Conservation (phyloP, 768 basidiomycete species). For the Suillus luteus region DNA sequence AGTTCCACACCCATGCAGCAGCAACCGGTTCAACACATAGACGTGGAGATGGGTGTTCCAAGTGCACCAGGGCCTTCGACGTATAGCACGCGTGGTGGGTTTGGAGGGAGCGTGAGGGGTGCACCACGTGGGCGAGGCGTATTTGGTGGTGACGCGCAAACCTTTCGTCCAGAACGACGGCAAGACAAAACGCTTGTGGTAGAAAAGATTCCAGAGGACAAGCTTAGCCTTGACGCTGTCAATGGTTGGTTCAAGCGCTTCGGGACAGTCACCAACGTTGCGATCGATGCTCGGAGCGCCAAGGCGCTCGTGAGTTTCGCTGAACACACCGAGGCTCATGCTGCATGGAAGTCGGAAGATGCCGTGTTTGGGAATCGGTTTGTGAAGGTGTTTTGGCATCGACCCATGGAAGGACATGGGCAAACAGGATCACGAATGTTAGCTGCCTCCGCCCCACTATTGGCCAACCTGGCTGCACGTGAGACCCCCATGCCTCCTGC, state of each 20-base stretch:
- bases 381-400: constrained; percentile 95
- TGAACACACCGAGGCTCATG: constrained; percentile 79
- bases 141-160: constrained; percentile 66
- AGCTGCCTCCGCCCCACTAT: constrained; percentile 76
- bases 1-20: constrained; percentile 3
- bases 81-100: constrained; percentile 24
- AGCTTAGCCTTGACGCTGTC: constrained; percentile 74
- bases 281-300: constrained; percentile 69
- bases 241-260: constrained; percentile 91
- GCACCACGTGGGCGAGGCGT: constrained; percentile 52
- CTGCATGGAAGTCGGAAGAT: constrained; percentile 91
- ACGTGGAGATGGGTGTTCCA: constrained; percentile 39
- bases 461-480: constrained; percentile 60
- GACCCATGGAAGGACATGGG: constrained; percentile 90
- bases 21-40: constrained; percentile 31
- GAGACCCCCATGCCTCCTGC: constrained; percentile 25
- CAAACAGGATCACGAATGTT: constrained; percentile 74
- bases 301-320: constrained; percentile 90
- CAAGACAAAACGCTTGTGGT: constrained; percentile 86
- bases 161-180: constrained; percentile 65
- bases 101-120: constrained; percentile 44
- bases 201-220: constrained; percentile 89
- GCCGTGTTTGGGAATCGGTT: constrained; percentile 95
- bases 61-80: constrained; percentile 23
- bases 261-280: constrained; percentile 90